Evolutionary conservation across 2,329 filamentous ascomycete genomes (phyloP), one percentile per base, ranked within the genome.

Genomic region (Scleromitrula shiraiana): DNA sequence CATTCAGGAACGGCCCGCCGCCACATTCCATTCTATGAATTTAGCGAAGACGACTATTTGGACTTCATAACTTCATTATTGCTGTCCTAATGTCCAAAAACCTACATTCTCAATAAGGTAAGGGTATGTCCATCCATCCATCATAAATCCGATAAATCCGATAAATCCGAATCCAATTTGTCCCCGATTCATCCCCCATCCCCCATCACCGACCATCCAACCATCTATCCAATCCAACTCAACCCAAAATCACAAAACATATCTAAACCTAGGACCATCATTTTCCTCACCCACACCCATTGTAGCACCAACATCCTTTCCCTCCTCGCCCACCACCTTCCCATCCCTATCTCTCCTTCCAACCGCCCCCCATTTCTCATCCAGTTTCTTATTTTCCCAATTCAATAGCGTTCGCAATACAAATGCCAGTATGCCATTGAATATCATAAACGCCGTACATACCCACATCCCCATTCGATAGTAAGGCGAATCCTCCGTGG

Each of bases 311-410:
- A n/a, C 23, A 8, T 40, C 41, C 3, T n/a, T 38, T 8, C 14
- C 46, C 4, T 33, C 43, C 4, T 48, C 43, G 7, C 26, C 43
- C n/a, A 32, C 43, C 2, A 46, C 39, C 12, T 29, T 42, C 1
- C 39, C 38, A 15, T 46, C 30, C 10, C 20, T 42, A 15, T 51
- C 48, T 9, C 49, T 41, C n/a, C 41, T 47, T 4, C 43, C 46
- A 4, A 57, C 45, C 9, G 12, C 14, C 0, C 58, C 57, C 45
- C 58, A 58, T 41, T 71, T 70, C 52, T 64, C 60, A 41, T 80
- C 80, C 3, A 85, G 63, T 54, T 75, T 75, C 59, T 64, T 70
- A 53, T 86, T 86, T 65, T 85, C 76, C 64, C 70, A 73, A 12
- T 69, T 69, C 17, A 85, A 67, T 19, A 83, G 62, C 6, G 68